phyloP scores from a whole-genome alignment of 768 basidiomycete genomes.

The Mrakia hoshinonis region DNA sequence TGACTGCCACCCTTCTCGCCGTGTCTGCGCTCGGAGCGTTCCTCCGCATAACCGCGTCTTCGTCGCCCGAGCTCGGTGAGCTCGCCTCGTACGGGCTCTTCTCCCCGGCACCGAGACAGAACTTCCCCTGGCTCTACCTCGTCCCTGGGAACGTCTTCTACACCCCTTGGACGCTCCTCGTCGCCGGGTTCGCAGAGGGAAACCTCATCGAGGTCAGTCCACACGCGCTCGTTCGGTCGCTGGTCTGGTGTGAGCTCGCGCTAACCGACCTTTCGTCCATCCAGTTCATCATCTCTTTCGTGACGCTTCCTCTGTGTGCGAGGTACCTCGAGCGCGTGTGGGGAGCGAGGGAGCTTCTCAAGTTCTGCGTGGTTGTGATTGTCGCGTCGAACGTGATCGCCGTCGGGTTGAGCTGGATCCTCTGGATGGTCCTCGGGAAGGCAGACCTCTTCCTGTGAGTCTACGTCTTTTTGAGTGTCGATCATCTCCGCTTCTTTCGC shows the following conservation, averaged over 20 bases:
- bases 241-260: neutral
- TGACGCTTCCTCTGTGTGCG: constrained; percentile 70
- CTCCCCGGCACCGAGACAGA: constrained; percentile 31
- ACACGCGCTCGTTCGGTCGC: too few species aligned
- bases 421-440: constrained; percentile 49
- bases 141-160: constrained; percentile 72
- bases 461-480: neutral
- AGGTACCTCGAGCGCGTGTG: constrained; percentile 90
- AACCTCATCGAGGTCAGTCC: constrained; percentile 68
- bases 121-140: constrained; percentile 62
- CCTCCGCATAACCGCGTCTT: constrained; percentile 10
- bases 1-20: constrained; percentile 52
- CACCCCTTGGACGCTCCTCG: constrained; percentile 90
- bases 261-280: constrained; percentile 3
- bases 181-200: constrained; percentile 76
- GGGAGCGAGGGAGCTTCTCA: constrained; percentile 75
- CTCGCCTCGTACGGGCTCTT: constrained; percentile 15
- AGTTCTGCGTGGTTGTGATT: constrained; percentile 73
- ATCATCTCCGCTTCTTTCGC: too few species aligned
- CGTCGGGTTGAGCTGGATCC: constrained; percentile 74
- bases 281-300: constrained; percentile 66
- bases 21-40: constrained; percentile 54
- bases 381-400: constrained; percentile 80
- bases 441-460: constrained; percentile 71
- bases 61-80: neutral